Conservation (phyloP, 345 rosid species). For the Aurinia saxatilis region DNA sequence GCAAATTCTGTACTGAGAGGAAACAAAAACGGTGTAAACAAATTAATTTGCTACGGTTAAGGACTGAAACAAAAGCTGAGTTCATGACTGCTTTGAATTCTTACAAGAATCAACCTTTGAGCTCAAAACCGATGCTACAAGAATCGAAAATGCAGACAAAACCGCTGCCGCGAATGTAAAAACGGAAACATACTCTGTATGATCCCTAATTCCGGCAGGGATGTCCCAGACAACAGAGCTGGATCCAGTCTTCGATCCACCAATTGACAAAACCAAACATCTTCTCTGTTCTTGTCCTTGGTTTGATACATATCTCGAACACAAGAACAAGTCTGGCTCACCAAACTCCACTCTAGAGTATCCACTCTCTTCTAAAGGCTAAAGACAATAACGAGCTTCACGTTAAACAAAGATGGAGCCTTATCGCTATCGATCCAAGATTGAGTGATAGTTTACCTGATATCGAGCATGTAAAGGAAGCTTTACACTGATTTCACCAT, state of each 20-base stretch:
- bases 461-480: slow-evolving; percentile 86
- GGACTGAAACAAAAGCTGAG: background rate
- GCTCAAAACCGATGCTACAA: slow-evolving; percentile 33
- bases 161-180: slow-evolving; percentile 47
- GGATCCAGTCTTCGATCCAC: slow-evolving; percentile 3
- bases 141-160: slow-evolving; percentile 40
- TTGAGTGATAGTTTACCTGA: slow-evolving; percentile 32
- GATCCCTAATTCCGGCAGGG: slow-evolving; percentile 49
- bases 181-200: slow-evolving; percentile 42
- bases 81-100: slow-evolving; percentile 9
- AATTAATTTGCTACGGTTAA: background rate
- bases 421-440: background rate
- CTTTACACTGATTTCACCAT: slow-evolving; percentile 39
- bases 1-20: background rate
- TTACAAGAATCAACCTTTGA: slow-evolving; percentile 20
- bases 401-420: background rate
- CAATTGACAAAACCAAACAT: slow-evolving; percentile 37
- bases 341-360: slow-evolving; percentile 53
- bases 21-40: background rate
- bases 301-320: slow-evolving; percentile 30
- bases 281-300: slow-evolving; percentile 16
- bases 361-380: slow-evolving; percentile 61
- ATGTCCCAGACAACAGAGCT: slow-evolving; percentile 47
- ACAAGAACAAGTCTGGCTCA: slow-evolving; percentile 50
- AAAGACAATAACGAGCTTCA: background rate